Conservation (phyloP, 108 stramenopile species). For the Fistulifera pelliculosa region DNA sequence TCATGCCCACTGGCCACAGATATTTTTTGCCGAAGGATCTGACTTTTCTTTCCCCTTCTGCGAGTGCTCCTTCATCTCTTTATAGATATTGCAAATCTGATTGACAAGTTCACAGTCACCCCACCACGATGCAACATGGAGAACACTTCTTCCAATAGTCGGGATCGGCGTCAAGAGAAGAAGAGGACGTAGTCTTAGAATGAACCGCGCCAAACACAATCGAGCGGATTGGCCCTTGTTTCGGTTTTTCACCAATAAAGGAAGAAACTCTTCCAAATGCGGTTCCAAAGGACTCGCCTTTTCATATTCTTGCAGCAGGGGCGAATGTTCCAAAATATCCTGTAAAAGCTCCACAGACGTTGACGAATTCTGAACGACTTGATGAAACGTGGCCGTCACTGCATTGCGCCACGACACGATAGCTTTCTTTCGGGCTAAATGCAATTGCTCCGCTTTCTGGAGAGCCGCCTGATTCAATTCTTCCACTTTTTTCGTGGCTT, state of each 20-base stretch:
- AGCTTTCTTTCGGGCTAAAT: conserved; percentile 34
- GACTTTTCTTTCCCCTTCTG: background rate
- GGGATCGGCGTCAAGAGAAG: conserved; percentile 18
- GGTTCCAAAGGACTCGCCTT: conserved; percentile 2
- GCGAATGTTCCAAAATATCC: conserved; percentile 48
- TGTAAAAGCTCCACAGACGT: conserved; percentile 9
- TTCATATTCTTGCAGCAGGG: conserved; percentile 14
- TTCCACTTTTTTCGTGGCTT: background rate
- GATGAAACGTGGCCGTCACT: conserved; percentile 30
- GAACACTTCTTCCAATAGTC: conserved; percentile 30
- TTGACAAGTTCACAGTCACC: conserved; percentile 21
- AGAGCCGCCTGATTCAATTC: background rate
- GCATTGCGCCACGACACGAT: conserved; percentile 53
- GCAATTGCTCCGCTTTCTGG: background rate
- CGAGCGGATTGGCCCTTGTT: conserved; percentile 26
- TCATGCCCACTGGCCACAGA: background rate
- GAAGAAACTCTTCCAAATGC: conserved; percentile 39
- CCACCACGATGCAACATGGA: conserved; percentile 45
- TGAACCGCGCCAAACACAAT: conserved; percentile 21
- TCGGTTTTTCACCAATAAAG: conserved; percentile 29
- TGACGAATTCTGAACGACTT: background rate
- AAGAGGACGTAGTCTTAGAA: conserved; percentile 14
- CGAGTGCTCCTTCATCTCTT: conserved; percentile 7
- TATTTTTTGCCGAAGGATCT: background rate
- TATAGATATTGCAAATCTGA: conserved; percentile 14